phyloP scores from a whole-genome alignment of 2,329 filamentous ascomycete genomes.

The Bipolaris bicolor region DNA sequence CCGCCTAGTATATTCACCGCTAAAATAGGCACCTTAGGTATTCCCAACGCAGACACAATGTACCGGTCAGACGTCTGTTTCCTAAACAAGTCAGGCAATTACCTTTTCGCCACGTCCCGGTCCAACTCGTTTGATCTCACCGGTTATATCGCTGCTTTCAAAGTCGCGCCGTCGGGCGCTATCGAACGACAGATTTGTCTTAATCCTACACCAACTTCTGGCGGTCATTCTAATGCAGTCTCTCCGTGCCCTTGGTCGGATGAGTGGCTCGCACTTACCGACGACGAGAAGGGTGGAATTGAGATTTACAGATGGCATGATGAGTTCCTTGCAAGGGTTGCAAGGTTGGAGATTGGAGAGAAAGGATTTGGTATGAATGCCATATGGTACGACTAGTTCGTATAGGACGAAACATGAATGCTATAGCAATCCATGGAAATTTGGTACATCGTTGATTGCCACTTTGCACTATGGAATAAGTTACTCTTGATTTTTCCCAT shows the following conservation, averaged over 20 bases:
- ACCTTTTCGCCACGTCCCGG: conserved; percentile 85
- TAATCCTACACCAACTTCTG: conserved; percentile 84
- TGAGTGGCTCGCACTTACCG: conserved; percentile 88
- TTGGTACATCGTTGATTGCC: background rate
- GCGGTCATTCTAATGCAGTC: conserved; percentile 89
- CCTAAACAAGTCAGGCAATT: conserved; percentile 69
- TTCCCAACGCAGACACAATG: conserved; percentile 62
- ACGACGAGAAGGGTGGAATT: conserved; percentile 85
- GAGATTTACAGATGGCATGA: conserved; percentile 89
- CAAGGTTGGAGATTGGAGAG: conserved; percentile 77
- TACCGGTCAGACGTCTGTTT: conserved; percentile 88
- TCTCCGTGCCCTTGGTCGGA: conserved; percentile 82
- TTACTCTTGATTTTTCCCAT: too few relatives aligned
- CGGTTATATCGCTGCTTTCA: conserved; percentile 83
- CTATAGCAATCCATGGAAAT: background rate
- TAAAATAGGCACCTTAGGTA: conserved; percentile 28
- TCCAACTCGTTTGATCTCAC: conserved; percentile 77
- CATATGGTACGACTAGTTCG: conserved; percentile 81
- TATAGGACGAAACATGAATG: background rate
- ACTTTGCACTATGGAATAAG: too few relatives aligned
- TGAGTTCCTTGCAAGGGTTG: conserved; percentile 79
- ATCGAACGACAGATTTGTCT: conserved; percentile 81
- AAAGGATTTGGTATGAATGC: conserved; percentile 96
- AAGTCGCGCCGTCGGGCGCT: conserved; percentile 69
- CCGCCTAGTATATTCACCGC: background rate